Evolutionary conservation across 371 early-diverging fungal species (phyloP), one percentile per base, ranked within the genome.

Genomic region (Mortierella sp.): DNA sequence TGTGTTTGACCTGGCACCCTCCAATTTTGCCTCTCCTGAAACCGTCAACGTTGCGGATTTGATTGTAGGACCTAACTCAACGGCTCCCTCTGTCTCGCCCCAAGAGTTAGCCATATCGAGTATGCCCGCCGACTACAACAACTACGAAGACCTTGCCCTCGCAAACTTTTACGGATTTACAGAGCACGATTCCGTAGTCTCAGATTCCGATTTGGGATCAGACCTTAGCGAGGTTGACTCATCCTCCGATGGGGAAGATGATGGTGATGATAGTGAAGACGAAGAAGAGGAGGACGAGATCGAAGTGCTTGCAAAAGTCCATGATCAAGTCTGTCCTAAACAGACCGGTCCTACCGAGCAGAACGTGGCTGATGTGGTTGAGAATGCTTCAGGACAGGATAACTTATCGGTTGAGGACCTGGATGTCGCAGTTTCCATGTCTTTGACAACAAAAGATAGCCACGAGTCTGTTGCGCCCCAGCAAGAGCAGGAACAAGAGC

Each of bases 121-220:
- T 19, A 67, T 70, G 38, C 67, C 60, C 11, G 4, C 21, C 36
- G 59, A 60, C n/a, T 58, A 28, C 38, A 70, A 67, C 55, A 75
- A 65, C 53, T 74, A 80, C 22, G 61, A 80, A 50, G 76, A 75
- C n/a, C 59, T 80, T 10, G 72, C 76, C 21, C 72, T 80, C 40
- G 81, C 81, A 28, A 74, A 68, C 71, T 59, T 75, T 22, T 80
- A 80, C 40, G 81, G 76, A 5, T 80, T 80, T 55, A 75, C 75
- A 13, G 76, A 80, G 22, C 58, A 68, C 7, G 67, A 67, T 0
- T 63, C 64, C 9, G 48, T 6, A 19, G 22, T 50, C 50, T 70
- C 57, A 1, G 70, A 59, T 9, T 67, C 74, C 6, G 60, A 66
- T 43, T 65, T 74, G 2, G 75, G 63, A 4, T 80, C 58, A 24